phyloP scores from a whole-genome alignment of 768 basidiomycete genomes.

The Phallus indusiatus region DNA sequence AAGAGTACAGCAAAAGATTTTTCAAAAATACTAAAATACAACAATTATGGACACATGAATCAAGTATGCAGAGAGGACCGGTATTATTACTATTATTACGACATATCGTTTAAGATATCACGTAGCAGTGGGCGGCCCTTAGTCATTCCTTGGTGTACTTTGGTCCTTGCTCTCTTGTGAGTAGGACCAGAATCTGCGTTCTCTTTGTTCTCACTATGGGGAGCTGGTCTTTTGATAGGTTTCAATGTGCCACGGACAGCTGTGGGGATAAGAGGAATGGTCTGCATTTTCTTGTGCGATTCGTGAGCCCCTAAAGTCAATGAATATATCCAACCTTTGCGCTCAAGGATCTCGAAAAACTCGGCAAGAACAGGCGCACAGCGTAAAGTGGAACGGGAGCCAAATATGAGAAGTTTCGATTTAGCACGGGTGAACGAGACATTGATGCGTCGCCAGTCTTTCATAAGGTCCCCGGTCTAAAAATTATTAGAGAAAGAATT shows the following conservation, averaged over 20 bases:
- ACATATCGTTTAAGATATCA: constrained; percentile 15
- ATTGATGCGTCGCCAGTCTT: constrained; percentile 95
- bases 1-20: no score
- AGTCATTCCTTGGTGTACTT: constrained; percentile 9
- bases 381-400: constrained; percentile 71
- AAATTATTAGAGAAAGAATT: neutral
- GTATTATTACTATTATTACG: neutral
- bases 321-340: constrained; percentile 56
- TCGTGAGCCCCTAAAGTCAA: constrained; percentile 47
- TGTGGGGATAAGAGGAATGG: neutral
- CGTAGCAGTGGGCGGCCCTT: constrained; percentile 10
- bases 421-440: constrained; percentile 93
- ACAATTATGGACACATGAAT: neutral
- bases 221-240: neutral
- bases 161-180: constrained; percentile 2
- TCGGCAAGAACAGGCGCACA: constrained; percentile 50
- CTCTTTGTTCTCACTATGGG: constrained; percentile 1
- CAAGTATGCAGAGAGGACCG: neutral
- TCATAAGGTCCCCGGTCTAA: constrained; percentile 85
- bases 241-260: neutral
- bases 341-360: constrained; percentile 73
- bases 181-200: neutral
- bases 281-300: constrained; percentile 28
- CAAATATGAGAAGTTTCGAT: constrained; percentile 84
- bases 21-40: neutral